Conservation (phyloP, 208 protist species). For the Sergeia podlipaevii region DNA sequence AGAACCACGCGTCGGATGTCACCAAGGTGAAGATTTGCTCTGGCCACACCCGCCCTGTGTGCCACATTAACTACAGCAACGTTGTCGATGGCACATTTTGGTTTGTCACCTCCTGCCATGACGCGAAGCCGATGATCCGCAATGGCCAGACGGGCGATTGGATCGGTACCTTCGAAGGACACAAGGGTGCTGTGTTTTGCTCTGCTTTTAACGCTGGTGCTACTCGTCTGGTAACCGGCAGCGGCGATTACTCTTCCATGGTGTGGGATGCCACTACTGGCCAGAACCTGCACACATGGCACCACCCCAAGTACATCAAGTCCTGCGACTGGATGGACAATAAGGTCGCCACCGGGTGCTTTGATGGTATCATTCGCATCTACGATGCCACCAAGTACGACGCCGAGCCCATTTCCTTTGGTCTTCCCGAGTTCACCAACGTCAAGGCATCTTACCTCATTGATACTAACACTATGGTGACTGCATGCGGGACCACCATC, state of each 20-base stretch:
- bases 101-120: constrained; percentile 90
- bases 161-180: constrained; percentile 95
- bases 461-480: constrained; percentile 82
- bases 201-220: constrained; percentile 84
- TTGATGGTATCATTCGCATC: constrained; percentile 90
- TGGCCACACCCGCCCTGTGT: constrained; percentile 87
- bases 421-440: constrained; percentile 55
- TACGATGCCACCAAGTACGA: constrained; percentile 87
- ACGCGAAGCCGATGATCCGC: constrained; percentile 92
- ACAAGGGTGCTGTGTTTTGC: constrained; percentile 95
- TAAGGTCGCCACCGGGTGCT: constrained; percentile 85
- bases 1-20: constrained; percentile 21
- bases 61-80: constrained; percentile 91
- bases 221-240: constrained; percentile 88
- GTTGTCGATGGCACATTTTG: constrained; percentile 90
- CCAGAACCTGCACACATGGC: constrained; percentile 85
- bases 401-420: constrained; percentile 66
- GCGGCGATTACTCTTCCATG: constrained; percentile 93
- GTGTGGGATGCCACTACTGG: constrained; percentile 92
- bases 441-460: constrained; percentile 86
- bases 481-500: constrained; percentile 79
- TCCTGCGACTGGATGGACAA: constrained; percentile 89
- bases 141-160: constrained; percentile 95
- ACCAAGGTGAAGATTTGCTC: constrained; percentile 91
- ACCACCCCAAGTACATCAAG: constrained; percentile 94